Evolutionary conservation across 495 filamentous ascomycete genomes (phyloP), one percentile per base, ranked within the genome.

Genomic region (Lentithecium fluviatile): DNA sequence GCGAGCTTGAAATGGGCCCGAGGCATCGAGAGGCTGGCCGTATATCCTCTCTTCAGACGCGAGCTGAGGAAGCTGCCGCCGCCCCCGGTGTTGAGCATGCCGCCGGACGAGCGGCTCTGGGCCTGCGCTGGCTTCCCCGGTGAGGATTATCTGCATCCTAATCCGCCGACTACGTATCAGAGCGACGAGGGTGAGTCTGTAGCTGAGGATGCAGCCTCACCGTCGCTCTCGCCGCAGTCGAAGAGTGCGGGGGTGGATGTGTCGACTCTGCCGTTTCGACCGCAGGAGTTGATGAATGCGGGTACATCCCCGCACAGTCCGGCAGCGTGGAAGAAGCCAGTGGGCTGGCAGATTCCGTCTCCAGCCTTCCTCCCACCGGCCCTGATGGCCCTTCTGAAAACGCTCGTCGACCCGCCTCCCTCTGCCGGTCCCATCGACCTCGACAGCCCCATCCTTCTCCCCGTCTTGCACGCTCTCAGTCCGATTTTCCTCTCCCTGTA

Each of bases 141-240:
- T 2, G 23, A 42, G 0, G 46, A 23, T 7, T 45, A 52, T 17
- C 23, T 13, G 13, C 19, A 20, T 8, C 52, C 60, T 23, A 57
- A 63, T 21, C 60, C 60, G 15, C 43, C 52, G 2, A 7, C 52
- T 4, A 45, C 19, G 6, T 56, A 63, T 25, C 19, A 38, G 19
- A 17, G 3, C 4, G 3, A 0, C 11, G 29, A 32, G 29, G 10
- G 29, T 32, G 12, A 15, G 8, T 17, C 45, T 95, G 96, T 69
- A 90, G 91, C 0, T 88, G 88, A 36, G 43, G 43, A 21, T 17
- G 45, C 40, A 17, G 38, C 10, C 20, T 26, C 26, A 29, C 24
- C 24, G 6, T 93, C 96, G 72, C 89, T 95, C 71, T 80, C 96
- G 23, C 96, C 93, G 0, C 81, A 96, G 5, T 88, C 83, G 13